phyloP scores from a whole-genome alignment of 805 yeast genomes.

The Pichia membranifaciens region DNA sequence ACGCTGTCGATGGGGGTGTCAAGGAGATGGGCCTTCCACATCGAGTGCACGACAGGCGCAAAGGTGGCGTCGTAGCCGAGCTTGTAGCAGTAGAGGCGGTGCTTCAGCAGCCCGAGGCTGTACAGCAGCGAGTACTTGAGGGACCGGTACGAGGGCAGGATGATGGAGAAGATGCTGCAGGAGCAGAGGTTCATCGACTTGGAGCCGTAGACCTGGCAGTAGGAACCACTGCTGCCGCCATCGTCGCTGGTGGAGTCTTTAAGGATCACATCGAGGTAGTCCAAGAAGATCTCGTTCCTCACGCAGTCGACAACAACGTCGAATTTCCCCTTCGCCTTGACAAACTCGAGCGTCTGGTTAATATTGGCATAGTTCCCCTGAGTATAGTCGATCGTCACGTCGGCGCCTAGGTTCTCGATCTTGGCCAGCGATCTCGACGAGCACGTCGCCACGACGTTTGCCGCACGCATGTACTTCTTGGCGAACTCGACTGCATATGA shows the following conservation, averaged over 20 bases:
- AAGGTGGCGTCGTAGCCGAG: constrained; percentile 6
- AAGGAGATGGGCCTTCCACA: constrained; percentile 41
- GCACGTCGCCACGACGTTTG: constrained; percentile 46
- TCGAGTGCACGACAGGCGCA: constrained; percentile 32
- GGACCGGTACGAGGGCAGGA: constrained; percentile 2
- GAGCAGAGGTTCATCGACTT: constrained; percentile 30
- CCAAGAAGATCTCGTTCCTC: constrained; percentile 45
- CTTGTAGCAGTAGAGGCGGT: background rate
- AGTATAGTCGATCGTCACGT: constrained; percentile 51
- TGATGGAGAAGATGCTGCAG: background rate
- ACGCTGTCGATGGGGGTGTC: constrained; percentile 50
- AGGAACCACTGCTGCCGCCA: constrained; percentile 41
- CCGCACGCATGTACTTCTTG: constrained; percentile 40
- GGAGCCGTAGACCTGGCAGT: constrained; percentile 55
- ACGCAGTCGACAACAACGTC: constrained; percentile 62
- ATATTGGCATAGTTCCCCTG: constrained; percentile 33
- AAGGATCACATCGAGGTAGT: constrained; percentile 33
- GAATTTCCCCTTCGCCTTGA: constrained; percentile 39
- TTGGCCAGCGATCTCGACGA: constrained; percentile 33
- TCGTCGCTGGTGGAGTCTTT: too few relatives aligned
- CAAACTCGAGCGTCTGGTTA: constrained; percentile 29
- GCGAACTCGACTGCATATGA: constrained; percentile 50
- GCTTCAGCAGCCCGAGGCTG: background rate
- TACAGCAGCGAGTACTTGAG: constrained; percentile 1
- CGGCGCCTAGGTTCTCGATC: constrained; percentile 45